Evolutionary conservation across 1,284 basidiomycete genomes (phyloP).

Genomic region (Ceratobasidium sp.): DNA sequence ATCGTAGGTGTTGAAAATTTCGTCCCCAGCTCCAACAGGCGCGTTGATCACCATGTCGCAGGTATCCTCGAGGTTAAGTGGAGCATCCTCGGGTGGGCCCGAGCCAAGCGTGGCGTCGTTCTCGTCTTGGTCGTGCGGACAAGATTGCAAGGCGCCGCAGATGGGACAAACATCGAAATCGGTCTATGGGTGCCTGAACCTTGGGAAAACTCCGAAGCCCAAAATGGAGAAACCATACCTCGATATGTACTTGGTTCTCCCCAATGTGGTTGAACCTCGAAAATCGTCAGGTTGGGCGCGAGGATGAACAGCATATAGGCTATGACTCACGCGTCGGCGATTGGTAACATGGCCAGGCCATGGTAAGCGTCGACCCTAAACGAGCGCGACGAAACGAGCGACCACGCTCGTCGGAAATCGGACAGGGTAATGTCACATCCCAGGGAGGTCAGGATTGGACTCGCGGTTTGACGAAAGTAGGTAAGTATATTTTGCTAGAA

Average conservation of each 20-base stretch:
- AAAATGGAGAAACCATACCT: constrained; percentile 62
- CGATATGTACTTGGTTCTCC: constrained; percentile 80
- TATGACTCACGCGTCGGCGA: constrained; percentile 82
- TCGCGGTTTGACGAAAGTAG: constrained; percentile 31
- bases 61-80: constrained; percentile 49
- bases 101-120: constrained; percentile 49
- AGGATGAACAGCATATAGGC: neutral
- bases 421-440: constrained; percentile 36
- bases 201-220: constrained; percentile 47
- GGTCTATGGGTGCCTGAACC: constrained; percentile 61
- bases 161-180: constrained; percentile 85
- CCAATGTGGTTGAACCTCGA: constrained; percentile 85
- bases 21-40: constrained; percentile 64
- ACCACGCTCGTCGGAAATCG: constrained; percentile 78
- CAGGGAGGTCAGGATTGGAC: constrained; percentile 17
- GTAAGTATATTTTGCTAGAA: constrained; percentile 21
- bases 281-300: neutral
- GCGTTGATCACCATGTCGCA: constrained; percentile 67
- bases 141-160: constrained; percentile 82
- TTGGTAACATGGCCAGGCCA: constrained; percentile 86
- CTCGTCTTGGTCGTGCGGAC: constrained; percentile 72
- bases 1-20: constrained; percentile 92
- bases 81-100: constrained; percentile 46
- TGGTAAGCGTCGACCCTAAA: constrained; percentile 91
- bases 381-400: constrained; percentile 86